Percentiles rank a stretch among this genome's conserved stretches.
phyloP scores from a whole-genome alignment of 2,329 filamentous ascomycete species.

The Colletotrichum zoysiae region DNA sequence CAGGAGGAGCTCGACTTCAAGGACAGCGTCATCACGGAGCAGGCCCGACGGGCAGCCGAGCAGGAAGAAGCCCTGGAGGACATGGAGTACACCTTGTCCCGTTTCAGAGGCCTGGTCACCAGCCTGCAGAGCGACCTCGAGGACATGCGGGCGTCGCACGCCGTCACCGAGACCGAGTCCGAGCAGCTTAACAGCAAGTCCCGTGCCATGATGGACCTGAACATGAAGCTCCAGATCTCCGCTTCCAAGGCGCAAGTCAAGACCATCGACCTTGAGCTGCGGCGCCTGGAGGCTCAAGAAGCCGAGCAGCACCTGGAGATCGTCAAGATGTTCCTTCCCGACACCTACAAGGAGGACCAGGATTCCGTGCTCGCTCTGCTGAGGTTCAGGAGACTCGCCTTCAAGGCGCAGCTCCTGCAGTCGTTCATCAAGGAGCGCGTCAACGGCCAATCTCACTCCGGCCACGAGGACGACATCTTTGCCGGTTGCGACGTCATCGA shows the following conservation, averaged over 20 bases:
- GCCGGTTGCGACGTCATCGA: slow-evolving; percentile 85
- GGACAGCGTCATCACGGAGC: slow-evolving; percentile 86
- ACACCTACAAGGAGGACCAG: slow-evolving; percentile 82
- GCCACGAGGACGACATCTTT: slow-evolving; percentile 83
- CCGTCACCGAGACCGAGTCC: slow-evolving; percentile 92
- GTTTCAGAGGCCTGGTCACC: slow-evolving; percentile 90
- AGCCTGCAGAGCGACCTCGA: slow-evolving; percentile 88
- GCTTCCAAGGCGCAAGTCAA: slow-evolving; percentile 93
- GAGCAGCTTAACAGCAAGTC: slow-evolving; percentile 91
- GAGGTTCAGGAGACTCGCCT: slow-evolving; percentile 86
- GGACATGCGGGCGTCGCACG: slow-evolving; percentile 91
- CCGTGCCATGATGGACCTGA: slow-evolving; percentile 95
- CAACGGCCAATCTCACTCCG: slow-evolving; percentile 72
- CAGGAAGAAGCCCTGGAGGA: slow-evolving; percentile 87
- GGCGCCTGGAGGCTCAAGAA: slow-evolving; percentile 89
- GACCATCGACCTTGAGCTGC: slow-evolving; percentile 91
- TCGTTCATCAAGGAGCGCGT: slow-evolving; percentile 84
- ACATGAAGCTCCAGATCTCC: slow-evolving; percentile 91
- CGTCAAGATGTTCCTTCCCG: slow-evolving; percentile 88
- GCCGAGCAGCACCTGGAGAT: slow-evolving; percentile 90
- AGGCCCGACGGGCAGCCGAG: slow-evolving; percentile 77
- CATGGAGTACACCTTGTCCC: slow-evolving; percentile 88
- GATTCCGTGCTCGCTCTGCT: slow-evolving; percentile 91
- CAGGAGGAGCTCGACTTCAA: slow-evolving; percentile 93
- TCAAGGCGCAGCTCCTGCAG: slow-evolving; percentile 86